phyloP scores from a whole-genome alignment of 1,284 basidiomycete genomes.

The Ganoderma lingzhi region DNA sequence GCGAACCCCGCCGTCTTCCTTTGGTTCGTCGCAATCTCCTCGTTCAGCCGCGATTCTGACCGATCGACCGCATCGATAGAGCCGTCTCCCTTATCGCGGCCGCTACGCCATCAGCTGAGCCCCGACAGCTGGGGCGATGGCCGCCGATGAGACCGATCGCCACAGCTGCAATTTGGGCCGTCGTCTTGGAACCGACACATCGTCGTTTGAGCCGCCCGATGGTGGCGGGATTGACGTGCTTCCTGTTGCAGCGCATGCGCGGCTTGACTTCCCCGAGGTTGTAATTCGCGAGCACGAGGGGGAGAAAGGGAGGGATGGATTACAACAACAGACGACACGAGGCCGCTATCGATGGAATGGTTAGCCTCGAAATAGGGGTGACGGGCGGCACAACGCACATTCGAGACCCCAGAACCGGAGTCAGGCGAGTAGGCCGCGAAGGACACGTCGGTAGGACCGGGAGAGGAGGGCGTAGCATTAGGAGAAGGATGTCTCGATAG shows the following conservation, averaged over 20 bases:
- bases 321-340: background rate
- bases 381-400: background rate
- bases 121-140: background rate
- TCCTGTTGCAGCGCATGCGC: background rate
- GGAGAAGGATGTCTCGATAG: background rate
- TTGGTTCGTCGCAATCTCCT: background rate
- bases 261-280: background rate
- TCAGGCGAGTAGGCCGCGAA: background rate
- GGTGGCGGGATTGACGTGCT: background rate
- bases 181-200: background rate
- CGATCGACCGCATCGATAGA: background rate
- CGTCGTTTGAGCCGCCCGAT: background rate
- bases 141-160: constrained; percentile 4
- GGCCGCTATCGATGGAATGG: background rate
- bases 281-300: background rate
- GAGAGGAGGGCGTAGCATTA: background rate
- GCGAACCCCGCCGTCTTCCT: background rate
- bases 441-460: background rate
- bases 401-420: background rate
- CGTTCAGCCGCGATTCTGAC: background rate
- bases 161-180: background rate
- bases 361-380: background rate
- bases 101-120: background rate
- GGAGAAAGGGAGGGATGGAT: background rate
- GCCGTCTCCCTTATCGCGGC: background rate